phyloP scores from a whole-genome alignment of 106 monocot species.

The Dendrobium chrysotoxum region DNA sequence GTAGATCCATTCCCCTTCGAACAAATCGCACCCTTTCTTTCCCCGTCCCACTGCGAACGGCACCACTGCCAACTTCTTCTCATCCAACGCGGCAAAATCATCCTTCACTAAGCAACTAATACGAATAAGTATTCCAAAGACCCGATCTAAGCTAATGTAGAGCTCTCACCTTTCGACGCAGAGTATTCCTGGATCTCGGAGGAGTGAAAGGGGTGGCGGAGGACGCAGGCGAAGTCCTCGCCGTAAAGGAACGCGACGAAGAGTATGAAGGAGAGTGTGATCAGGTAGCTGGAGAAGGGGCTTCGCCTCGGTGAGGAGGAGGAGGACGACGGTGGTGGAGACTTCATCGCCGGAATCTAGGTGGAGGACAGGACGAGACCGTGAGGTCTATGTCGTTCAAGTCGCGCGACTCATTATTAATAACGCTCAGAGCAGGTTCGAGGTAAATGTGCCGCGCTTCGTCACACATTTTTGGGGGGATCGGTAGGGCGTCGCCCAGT shows the following conservation, averaged over 20 bases:
- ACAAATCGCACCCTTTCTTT: conserved; percentile 33
- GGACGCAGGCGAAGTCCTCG: conserved; percentile 35
- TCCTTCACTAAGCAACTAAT: conserved; percentile 22
- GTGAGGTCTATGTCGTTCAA: not conserved
- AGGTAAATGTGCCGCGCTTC: too few relatives aligned
- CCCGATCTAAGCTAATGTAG: not conserved
- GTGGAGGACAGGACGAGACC: not conserved
- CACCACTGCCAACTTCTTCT: not conserved
- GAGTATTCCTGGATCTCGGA: not conserved
- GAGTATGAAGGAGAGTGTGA: conserved; percentile 30
- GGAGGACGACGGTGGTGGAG: not conserved
- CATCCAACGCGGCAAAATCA: not conserved
- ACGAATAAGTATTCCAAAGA: not conserved
- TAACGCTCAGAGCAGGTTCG: not conserved
- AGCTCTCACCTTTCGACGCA: not conserved
- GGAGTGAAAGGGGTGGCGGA: conserved; percentile 5
- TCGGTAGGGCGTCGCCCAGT: too few relatives aligned
- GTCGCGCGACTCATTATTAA: not conserved
- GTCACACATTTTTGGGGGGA: too few relatives aligned
- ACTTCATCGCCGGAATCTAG: not conserved
- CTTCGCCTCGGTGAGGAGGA: conserved; percentile 8
- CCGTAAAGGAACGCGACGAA: conserved; percentile 36
- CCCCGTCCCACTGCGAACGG: conserved; percentile 45
- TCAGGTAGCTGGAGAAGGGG: conserved; percentile 20
- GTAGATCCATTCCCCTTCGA: conserved; percentile 52